phyloP scores from a whole-genome alignment of 1,284 basidiomycete species.

The Leccinum fallax region DNA sequence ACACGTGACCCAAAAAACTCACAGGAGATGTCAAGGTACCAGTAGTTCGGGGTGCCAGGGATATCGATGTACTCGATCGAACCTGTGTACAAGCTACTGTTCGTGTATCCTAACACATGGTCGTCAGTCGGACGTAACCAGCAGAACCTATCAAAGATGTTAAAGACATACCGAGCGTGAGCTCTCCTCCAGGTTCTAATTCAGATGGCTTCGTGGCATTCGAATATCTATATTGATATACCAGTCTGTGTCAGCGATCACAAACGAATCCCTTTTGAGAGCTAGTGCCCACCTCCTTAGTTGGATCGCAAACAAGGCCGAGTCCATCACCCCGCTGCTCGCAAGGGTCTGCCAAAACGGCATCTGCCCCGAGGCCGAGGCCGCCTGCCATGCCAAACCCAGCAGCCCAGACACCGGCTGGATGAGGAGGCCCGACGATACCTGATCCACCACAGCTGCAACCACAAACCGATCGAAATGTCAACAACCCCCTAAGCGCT shows the following conservation, averaged over 20 bases:
- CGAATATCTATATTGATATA: conserved; percentile 21
- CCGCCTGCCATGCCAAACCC: conserved; percentile 31
- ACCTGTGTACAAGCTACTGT: conserved; percentile 42
- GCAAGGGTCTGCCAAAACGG: conserved; percentile 51
- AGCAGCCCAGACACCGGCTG: conserved; percentile 31
- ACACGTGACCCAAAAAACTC: conserved; percentile 3
- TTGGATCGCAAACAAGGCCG: conserved; percentile 41
- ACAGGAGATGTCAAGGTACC: conserved; percentile 34
- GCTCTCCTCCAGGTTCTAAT: conserved; percentile 35
- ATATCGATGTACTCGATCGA: conserved; percentile 40
- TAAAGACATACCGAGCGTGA: conserved; percentile 29
- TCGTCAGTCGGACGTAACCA: conserved; percentile 9
- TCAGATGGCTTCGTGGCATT: conserved; percentile 21
- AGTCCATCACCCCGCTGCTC: conserved; percentile 37
- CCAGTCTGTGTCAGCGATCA: background rate
- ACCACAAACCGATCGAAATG: background rate
- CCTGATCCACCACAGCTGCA: conserved; percentile 24
- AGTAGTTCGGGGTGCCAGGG: conserved; percentile 29
- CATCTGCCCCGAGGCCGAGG: conserved; percentile 34
- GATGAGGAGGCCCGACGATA: conserved; percentile 16
- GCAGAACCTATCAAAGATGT: background rate
- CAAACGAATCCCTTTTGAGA: background rate
- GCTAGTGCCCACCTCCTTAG: conserved; percentile 34
- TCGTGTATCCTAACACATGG: conserved; percentile 39
- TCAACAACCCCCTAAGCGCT: background rate